Base-by-base conservation (phyloP, 2,329 filamentous ascomycete genomes). In the Colletotrichum cuscutae region DNA sequence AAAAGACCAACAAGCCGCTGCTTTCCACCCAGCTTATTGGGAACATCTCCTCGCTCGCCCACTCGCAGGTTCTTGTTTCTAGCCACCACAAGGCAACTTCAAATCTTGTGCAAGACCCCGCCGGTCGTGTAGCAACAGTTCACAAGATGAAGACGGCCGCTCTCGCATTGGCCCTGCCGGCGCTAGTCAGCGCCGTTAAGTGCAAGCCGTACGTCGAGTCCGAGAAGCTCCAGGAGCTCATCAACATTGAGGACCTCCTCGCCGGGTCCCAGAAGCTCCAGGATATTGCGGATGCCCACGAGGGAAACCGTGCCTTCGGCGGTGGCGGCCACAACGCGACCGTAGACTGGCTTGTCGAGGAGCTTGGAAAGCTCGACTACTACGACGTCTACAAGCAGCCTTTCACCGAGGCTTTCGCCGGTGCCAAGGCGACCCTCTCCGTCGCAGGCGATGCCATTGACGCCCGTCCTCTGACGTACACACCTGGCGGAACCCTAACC, bases 311-410 rank as follows among this genome's bases (percentile, higher is more conserved):
- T 35, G 83, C 80, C 61, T 86, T 87, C 65, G 84, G 84, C 57
- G 80, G 83, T 68, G 77, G 77, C 42, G 85, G 86, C 65, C 85
- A 86, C 80, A 85, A 86, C 68, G 81, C 82, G 65, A 87, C 85
- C 6, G 81, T 86, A 64, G 83, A 86, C 78, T 87, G 79, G 75
- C 77, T 86, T 68, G 82, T 82, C 78, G 78, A 85, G 65, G 81
- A 82, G 26, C 80, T 87, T 32, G 78, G 76, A 56, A 76, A 77
- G 7, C 78, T 80, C 35, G 79, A 78, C 77, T 84, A 84, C 78
- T 87, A 84, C 77, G 77, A 84, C 56, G 83, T 86, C 37, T 77
- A 77, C 70, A 85, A 85, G 78, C 85, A 87, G 80, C 81, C 84
- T 49, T 86, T 87, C 71, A 81, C 79, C 46, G 82, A 84, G 78